Conservation (phyloP, 768 basidiomycete genomes). For the Pisolithus marmoratus region DNA sequence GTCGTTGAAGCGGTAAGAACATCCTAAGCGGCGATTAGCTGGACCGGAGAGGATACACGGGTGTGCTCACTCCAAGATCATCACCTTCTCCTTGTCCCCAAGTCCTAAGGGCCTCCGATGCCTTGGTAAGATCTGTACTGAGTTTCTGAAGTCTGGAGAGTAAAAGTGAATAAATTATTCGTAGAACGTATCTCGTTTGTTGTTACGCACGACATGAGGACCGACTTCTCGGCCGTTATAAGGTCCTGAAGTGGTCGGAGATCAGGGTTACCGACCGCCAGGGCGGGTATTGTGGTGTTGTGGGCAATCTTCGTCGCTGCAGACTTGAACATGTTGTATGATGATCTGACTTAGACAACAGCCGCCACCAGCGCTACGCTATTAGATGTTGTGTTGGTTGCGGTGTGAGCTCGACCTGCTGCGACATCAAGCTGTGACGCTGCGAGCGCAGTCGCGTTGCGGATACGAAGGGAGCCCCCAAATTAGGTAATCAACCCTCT, state of each 20-base stretch:
- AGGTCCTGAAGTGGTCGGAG: slow-evolving; percentile 79
- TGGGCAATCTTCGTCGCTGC: slow-evolving; percentile 84
- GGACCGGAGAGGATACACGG: neutral
- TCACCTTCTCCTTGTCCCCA: slow-evolving; percentile 84
- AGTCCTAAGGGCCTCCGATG: slow-evolving; percentile 61
- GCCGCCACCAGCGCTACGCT: neutral
- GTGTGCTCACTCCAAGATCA: slow-evolving; percentile 59
- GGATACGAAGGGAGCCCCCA: slow-evolving; percentile 1
- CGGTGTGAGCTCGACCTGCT: neutral
- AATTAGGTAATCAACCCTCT: neutral
- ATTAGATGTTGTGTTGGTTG: slow-evolving; percentile 5
- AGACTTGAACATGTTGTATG: slow-evolving; percentile 60
- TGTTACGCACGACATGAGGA: slow-evolving; percentile 63
- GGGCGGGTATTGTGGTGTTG: slow-evolving; percentile 73
- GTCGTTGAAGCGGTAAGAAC: slow-evolving; percentile 64
- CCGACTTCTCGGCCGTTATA: slow-evolving; percentile 82
- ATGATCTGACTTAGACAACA: neutral
- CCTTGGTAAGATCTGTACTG: slow-evolving; percentile 57
- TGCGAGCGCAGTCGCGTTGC: neutral
- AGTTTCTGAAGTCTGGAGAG: slow-evolving; percentile 54
- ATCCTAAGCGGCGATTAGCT: slow-evolving; percentile 44
- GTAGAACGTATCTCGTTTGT: neutral
- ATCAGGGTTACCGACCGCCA: slow-evolving; percentile 65
- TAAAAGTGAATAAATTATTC: neutral
- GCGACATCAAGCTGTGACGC: neutral